Evolutionary conservation across 129 eudicot species (phyloP).

Genomic region (Chrysanthemum seticuspe): DNA sequence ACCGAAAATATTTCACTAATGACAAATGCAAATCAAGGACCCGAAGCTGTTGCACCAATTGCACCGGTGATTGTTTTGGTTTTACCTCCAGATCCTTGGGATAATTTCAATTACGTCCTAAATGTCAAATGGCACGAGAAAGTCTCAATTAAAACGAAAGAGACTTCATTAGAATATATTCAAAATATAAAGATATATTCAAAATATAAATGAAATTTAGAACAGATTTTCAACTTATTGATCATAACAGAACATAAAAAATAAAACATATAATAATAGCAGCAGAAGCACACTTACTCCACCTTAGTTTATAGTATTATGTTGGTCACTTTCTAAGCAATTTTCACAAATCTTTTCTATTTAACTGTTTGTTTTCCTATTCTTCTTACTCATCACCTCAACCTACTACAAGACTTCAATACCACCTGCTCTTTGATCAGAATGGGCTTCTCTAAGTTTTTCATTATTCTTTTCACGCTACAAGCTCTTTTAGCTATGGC

Average conservation of each 20-base stretch:
- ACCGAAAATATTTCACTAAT: too few species aligned
- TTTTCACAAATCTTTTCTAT: conserved; percentile 16
- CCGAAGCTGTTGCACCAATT: too few species aligned
- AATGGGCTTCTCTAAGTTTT: conserved; percentile 40
- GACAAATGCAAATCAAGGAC: too few species aligned
- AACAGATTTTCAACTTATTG: not conserved
- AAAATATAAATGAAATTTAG: too few species aligned
- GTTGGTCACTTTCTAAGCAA: conserved; percentile 2
- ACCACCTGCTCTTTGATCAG: conserved; percentile 8
- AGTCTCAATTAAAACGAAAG: conserved; percentile 1
- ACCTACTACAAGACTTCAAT: conserved; percentile 18
- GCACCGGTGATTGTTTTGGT: too few species aligned
- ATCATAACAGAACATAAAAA: not conserved
- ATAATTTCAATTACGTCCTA: too few species aligned
- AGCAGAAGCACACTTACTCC: conserved; percentile 16
- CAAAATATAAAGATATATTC: too few species aligned
- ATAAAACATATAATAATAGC: not conserved
- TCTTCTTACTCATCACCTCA: conserved; percentile 1
- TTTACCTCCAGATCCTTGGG: too few species aligned
- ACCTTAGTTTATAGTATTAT: not conserved
- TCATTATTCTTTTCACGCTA: conserved; percentile 33
- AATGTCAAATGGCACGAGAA: too few species aligned
- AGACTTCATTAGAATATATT: conserved; percentile 16
- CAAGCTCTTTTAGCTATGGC: conserved; percentile 32
- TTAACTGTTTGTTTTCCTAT: conserved; percentile 13